Percentiles rank a stretch among this genome's conserved stretches.
phyloP scores from a whole-genome alignment of 768 basidiomycete genomes.

The Macrolepiota fuliginosa region DNA sequence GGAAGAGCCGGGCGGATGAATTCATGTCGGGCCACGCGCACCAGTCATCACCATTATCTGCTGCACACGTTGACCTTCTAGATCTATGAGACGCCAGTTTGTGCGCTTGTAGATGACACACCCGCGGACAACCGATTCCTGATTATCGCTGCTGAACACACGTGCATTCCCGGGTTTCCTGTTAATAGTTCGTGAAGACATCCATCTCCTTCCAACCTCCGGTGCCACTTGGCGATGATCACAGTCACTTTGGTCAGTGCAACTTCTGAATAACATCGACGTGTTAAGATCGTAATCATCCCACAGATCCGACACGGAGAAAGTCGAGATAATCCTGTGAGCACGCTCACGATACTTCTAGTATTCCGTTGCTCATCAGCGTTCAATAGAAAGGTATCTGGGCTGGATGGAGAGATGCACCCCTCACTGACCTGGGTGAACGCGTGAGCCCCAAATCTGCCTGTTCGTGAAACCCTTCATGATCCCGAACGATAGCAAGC shows the following conservation, averaged over 20 bases:
- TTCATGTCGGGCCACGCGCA: too few species aligned
- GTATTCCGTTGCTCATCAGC: background rate
- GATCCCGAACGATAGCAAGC: too few species aligned
- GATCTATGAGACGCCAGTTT: too few species aligned
- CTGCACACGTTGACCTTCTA: too few species aligned
- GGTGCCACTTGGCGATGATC: conserved; percentile 11
- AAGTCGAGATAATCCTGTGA: too few species aligned
- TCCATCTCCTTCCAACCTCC: background rate
- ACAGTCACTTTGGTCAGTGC: conserved; percentile 23
- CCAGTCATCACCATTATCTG: too few species aligned
- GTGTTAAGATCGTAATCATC: too few species aligned
- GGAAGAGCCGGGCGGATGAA: too few species aligned
- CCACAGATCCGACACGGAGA: too few species aligned
- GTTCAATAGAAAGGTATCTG: conserved; percentile 48
- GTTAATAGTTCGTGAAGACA: background rate
- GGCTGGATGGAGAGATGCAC: conserved; percentile 80
- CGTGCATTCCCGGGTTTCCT: background rate
- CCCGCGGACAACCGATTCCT: background rate
- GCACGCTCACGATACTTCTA: too few species aligned
- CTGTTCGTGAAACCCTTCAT: too few species aligned
- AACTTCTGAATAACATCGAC: background rate
- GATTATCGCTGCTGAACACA: background rate
- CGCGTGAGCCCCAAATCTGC: conserved; percentile 9
- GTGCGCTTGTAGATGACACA: too few species aligned
- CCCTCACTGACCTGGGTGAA: conserved; percentile 67